Base-by-base conservation (phyloP, 163 green algal genomes). In the Prototheca cutis region DNA sequence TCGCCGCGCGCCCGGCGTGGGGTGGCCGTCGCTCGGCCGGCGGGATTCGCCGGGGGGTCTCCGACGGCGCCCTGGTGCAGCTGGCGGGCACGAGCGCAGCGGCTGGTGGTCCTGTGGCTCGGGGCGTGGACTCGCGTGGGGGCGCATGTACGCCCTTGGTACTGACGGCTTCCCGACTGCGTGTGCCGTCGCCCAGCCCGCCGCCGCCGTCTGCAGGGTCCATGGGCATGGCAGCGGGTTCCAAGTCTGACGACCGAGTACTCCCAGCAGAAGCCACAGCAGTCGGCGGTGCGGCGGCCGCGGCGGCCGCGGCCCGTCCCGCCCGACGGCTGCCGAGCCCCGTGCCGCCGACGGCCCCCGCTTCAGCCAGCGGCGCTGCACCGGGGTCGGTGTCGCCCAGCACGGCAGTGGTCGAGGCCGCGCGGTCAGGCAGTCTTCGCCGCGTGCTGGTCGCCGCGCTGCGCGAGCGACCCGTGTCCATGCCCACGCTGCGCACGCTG, bases 401-500 rank as follows among this genome's bases (percentile, higher is more conserved):
- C 27, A 3, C 49, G 6, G 32, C 5, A 13, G 55, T 60, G 25
- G 27, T 61, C 28, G 30, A 24, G 21, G 48, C 34, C 4, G 63
- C 55, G 17, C 39, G 48, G 13, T 24, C 8, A 21, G 55, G 55
- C 19, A 34, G 23, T 27, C 55, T 70, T 27, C 63, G 63, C 55
- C 31, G 18, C 24, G 18, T 48, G 32, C 55, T 70, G 28, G 42
- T 70, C 28, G 63, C 63, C 3, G 23, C 56, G 7, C 48, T 70
- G 33, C 48, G 39, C 3, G 63, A 70, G 48, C 55, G 63, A 17
- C 48, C 55, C 2, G 29, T 64, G 33, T 24, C 7, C 25, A 30
- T 64, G 17, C 19, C 18, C 28, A n/a, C 51, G 17, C 25, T 45
- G 6, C 51, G 30, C 40, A 40, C 55, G 39, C 40, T 51, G 15